Conservation (phyloP, 495 filamentous ascomycete genomes). For the Peziza echinospora region DNA sequence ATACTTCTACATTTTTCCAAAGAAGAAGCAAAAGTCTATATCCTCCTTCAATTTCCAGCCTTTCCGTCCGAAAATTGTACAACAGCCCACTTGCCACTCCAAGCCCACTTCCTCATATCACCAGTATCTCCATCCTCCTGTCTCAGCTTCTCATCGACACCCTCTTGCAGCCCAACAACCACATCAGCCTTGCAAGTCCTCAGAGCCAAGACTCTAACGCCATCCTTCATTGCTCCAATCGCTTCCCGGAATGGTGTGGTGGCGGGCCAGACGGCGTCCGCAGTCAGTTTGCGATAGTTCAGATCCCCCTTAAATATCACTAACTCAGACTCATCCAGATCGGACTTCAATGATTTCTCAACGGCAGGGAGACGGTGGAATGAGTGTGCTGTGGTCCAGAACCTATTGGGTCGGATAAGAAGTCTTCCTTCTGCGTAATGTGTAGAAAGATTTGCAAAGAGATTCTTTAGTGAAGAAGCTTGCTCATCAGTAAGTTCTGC, state of each 20-base stretch:
- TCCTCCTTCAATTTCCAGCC: no score
- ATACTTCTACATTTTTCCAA: no score
- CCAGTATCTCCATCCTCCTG: constrained; percentile 43
- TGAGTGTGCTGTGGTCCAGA: constrained; percentile 71
- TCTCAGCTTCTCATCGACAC: constrained; percentile 59
- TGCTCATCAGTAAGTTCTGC: constrained; percentile 46
- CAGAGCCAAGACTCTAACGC: constrained; percentile 61
- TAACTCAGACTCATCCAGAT: constrained; percentile 67
- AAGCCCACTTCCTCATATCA: constrained; percentile 76
- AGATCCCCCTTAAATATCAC: constrained; percentile 93
- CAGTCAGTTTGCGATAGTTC: constrained; percentile 81
- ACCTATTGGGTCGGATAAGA: constrained; percentile 53
- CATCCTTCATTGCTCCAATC: constrained; percentile 59
- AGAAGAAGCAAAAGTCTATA: no score
- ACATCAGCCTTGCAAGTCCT: constrained; percentile 92
- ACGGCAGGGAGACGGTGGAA: constrained; percentile 66
- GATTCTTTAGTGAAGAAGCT: constrained; percentile 40
- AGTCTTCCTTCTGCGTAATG: constrained; percentile 67
- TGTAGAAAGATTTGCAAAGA: constrained; percentile 60
- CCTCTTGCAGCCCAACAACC: constrained; percentile 66
- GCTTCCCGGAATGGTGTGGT: constrained; percentile 70
- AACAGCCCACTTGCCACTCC: constrained; percentile 93
- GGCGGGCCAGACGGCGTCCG: constrained; percentile 68
- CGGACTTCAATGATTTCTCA: constrained; percentile 45
- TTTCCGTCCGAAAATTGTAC: constrained; percentile 70